phyloP scores from a whole-genome alignment of 306 rosid genomes.

The Amphicarpaea edgeworthii region DNA sequence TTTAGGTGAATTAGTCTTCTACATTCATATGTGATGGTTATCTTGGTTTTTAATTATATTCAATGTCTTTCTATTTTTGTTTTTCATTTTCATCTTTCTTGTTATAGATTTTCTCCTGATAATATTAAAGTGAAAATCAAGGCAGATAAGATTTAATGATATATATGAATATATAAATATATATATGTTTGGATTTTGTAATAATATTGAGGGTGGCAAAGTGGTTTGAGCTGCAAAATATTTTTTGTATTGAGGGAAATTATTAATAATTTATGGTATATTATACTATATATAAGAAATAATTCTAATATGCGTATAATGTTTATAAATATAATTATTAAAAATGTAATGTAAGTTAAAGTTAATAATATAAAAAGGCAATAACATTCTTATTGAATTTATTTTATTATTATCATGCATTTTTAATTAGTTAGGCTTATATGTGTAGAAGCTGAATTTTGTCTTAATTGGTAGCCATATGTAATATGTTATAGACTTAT shows the following conservation, averaged over 20 bases:
- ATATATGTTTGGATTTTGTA: slow-evolving; percentile 40
- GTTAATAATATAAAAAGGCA: neutral
- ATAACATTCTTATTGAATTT: neutral
- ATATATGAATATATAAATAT: neutral
- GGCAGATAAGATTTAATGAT: neutral
- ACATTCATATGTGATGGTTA: neutral
- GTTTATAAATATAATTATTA: neutral
- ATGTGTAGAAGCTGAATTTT: too few species aligned
- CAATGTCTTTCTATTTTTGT: neutral
- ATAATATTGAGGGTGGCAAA: neutral
- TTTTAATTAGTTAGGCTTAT: neutral
- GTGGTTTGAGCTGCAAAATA: neutral
- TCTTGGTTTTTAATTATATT: neutral
- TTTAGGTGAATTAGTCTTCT: neutral
- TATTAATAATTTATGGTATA: neutral
- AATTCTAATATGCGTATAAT: neutral
- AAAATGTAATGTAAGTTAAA: neutral
- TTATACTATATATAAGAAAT: neutral
- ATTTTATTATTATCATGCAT: neutral
- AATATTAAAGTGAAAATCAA: slow-evolving; percentile 14
- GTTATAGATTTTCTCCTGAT: slow-evolving; percentile 8
- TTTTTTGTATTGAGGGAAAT: neutral
- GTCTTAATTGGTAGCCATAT: neutral
- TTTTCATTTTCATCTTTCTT: neutral
- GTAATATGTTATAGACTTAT: slow-evolving; percentile 8